Evolutionary conservation across 1,139 yeast genomes (phyloP).

Genomic region (Kodamaea plutei): DNA sequence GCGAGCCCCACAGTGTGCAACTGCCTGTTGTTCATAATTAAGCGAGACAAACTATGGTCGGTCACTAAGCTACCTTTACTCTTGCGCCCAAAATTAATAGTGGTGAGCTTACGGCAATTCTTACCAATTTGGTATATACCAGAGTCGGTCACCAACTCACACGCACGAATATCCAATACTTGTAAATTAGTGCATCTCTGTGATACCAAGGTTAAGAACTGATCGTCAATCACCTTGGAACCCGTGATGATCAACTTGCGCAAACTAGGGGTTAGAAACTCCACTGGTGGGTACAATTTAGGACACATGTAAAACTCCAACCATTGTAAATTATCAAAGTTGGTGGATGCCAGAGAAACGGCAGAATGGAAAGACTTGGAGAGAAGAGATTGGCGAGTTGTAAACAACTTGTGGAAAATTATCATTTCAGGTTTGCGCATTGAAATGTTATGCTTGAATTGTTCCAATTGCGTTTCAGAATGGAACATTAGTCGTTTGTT

Average conservation of each 20-base stretch:
- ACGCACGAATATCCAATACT: slow-evolving; percentile 76
- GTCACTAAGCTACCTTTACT: slow-evolving; percentile 64
- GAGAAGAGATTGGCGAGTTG: slow-evolving; percentile 26
- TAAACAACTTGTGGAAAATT: slow-evolving; percentile 36
- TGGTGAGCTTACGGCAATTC: slow-evolving; percentile 50
- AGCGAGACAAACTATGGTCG: slow-evolving; percentile 58
- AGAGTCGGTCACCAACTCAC: slow-evolving; percentile 71
- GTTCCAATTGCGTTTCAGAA: slow-evolving; percentile 42
- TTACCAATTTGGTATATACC: slow-evolving; percentile 66
- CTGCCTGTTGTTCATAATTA: slow-evolving; percentile 50
- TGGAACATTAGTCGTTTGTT: slow-evolving; percentile 54
- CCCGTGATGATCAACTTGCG: slow-evolving; percentile 72
- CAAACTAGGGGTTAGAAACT: slow-evolving; percentile 35
- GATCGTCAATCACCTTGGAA: slow-evolving; percentile 60
- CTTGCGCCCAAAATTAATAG: slow-evolving; percentile 79
- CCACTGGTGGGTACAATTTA: slow-evolving; percentile 51
- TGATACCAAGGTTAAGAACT: slow-evolving; percentile 49
- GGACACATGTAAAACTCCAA: slow-evolving; percentile 87
- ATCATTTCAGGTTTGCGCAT: slow-evolving; percentile 27
- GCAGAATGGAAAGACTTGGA: slow-evolving; percentile 12
- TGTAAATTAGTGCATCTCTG: slow-evolving; percentile 56
- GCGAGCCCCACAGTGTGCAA: slow-evolving; percentile 81
- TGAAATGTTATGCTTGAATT: slow-evolving; percentile 28
- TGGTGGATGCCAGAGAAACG: slow-evolving; percentile 1
- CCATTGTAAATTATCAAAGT: slow-evolving; percentile 46